Base-by-base conservation (phyloP, 768 basidiomycete species). In the Punctularia strigosozonata region DNA sequence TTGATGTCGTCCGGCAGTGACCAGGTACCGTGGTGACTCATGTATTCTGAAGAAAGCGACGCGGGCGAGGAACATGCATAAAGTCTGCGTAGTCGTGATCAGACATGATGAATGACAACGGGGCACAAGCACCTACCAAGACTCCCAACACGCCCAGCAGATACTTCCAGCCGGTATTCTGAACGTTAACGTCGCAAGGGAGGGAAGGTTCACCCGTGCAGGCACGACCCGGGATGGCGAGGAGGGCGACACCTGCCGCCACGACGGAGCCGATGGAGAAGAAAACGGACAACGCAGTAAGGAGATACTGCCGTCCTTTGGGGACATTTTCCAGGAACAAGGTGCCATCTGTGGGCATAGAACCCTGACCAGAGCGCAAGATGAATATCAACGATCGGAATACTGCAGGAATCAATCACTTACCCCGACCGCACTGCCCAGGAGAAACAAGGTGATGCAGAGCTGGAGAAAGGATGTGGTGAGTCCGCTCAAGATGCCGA, bases 291-390 rank as follows among this genome's bases (percentile, higher is more conserved):
- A 95, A 71, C 0, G 81, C 83, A 0, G 89, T 94, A 38, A 97
- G 80, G 22, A 98, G 73, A 54, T 94, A 90, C 50, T 90, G 79
- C 46, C 91, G 89, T n/a, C 75, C 74, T 46, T 80, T 77, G 2
- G 94, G 94, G 66, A 97, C 78, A 50, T 95, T 90, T 51, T 99
- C 94, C 6, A 90, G 68, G 18, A 90, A 71, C 3, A 94, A 74
- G 0, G 90, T 97, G 5, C 92, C 91, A 48, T 97, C 94, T 0
- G 92, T 98, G 1, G 92, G 92, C 89, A 97, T 94, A 31, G 88
- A 81, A 28, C 91, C 82, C 87, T 91, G 40, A 14, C 14, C n/a
- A 17, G 15, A 17, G 21, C 10, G 28, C 41, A 17, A 30, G 32
- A 31, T n/a, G 12, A 38, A 35, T 10, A 36, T 14, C 28, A 37